Evolutionary conservation across 495 filamentous ascomycete genomes (phyloP).

Genomic region (Penicillium arizonense): DNA sequence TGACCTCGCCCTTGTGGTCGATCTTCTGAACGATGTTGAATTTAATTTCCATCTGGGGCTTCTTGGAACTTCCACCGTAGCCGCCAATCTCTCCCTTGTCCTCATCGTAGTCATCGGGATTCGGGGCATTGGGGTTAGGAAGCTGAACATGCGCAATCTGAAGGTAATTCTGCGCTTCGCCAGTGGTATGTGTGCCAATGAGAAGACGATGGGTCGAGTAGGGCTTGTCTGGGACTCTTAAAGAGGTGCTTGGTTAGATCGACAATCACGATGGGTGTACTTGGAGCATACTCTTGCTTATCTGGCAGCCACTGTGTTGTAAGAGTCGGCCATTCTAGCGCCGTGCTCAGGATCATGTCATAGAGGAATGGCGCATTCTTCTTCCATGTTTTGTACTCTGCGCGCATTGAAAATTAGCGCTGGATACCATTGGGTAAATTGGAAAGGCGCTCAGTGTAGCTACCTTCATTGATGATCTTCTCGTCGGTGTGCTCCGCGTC

Average conservation of each 20-base stretch:
- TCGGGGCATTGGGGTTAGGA: constrained; percentile 72
- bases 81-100: constrained; percentile 90
- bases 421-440: neutral
- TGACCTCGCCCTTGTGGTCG: constrained; percentile 94
- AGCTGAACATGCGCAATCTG: constrained; percentile 92
- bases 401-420: neutral
- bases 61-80: constrained; percentile 68
- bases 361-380: constrained; percentile 99
- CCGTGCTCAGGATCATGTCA: constrained; percentile 90
- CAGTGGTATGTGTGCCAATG: constrained; percentile 92
- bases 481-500: constrained; percentile 61
- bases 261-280: neutral
- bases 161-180: constrained; percentile 84
- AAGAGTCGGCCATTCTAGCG: constrained; percentile 96
- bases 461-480: constrained; percentile 93
- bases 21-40: constrained; percentile 94
- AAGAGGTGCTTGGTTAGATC: constrained; percentile 11
- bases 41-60: constrained; percentile 66
- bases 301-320: constrained; percentile 99
- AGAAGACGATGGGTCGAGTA: constrained; percentile 87
- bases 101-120: constrained; percentile 84
- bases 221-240: constrained; percentile 77
- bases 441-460: neutral
- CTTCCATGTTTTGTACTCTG: constrained; percentile 99
- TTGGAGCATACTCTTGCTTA: constrained; percentile 65